Base-by-base conservation (phyloP, 257 asterid genomes). In the Verbascum thapsus region DNA sequence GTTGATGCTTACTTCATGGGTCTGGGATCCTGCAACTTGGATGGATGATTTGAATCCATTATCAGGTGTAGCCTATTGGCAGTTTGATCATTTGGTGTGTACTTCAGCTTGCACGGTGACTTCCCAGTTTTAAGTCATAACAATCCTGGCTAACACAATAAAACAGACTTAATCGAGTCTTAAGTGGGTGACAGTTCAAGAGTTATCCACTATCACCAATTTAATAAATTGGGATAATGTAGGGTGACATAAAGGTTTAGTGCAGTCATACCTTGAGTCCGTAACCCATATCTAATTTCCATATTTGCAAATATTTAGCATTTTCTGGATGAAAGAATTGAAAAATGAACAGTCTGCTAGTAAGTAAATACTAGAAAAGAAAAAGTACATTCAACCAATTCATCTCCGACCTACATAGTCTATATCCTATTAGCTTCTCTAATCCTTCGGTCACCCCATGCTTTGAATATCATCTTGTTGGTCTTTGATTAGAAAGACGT, bases 141-240 rank as follows among this genome's bases (percentile, higher is more conserved):
- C 50, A 41, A 8, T 7, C 20, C 55, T 22, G 18, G 53, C 26
- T 52, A 37, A 44, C 61, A 9, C 22, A 39, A 19, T n/a, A 42
- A 47, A 35, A 3, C 10, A 43, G 15, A 49, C 34, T 16, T 38
- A 15, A 34, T 34, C 47, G 34, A 65, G 39, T 34, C 49, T 19
- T 15, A 19, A 20, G 37, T 44, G 30, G 32, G 9, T 13, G 26
- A 22, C 23, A 10, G 47, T 49, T 38, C 48, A 55, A 34, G 10
- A 16, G 32, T 61, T n/a, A 51, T 43, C 39, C 11, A 20, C 45
- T 38, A 11, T 47, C 48, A 19, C 58, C 47, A 30, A 61, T 34
- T 13, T 34, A 45, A 9, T 30, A 3, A 45, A 26, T 45, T 12
- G 39, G 19, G 13, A 22, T 58, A 1, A n/a, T 35, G 50, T 16